phyloP scores from a whole-genome alignment of 2,329 filamentous ascomycete species.

The Hypoxylon sp. region DNA sequence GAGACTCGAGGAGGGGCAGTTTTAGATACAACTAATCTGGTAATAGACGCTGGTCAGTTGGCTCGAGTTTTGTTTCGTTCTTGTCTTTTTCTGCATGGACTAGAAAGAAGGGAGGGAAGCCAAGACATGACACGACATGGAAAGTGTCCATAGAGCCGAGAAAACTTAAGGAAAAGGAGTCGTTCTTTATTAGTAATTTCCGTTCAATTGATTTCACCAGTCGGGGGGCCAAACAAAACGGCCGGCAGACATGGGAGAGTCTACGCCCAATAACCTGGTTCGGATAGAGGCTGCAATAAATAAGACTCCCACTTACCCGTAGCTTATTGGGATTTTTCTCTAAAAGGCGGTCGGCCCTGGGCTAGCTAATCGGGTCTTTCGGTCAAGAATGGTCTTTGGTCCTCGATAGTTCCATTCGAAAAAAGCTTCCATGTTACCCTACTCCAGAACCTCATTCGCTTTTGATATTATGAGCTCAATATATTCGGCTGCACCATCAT shows the following conservation, averaged over 20 bases:
- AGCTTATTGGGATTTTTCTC: constrained; percentile 13
- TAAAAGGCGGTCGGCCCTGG: constrained; percentile 3
- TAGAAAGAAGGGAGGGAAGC: constrained; percentile 13
- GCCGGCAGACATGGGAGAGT: constrained; percentile 17
- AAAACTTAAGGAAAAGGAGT: constrained; percentile 14
- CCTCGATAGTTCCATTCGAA: constrained; percentile 26
- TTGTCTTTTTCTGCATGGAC: constrained; percentile 18
- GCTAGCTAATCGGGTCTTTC: constrained; percentile 20
- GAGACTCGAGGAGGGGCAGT: constrained; percentile 27
- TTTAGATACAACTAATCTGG: constrained; percentile 7
- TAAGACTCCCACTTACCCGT: constrained; percentile 36
- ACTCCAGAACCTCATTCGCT: constrained; percentile 24
- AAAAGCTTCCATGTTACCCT: constrained; percentile 26
- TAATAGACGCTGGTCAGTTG: constrained; percentile 17
- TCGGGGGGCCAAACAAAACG: constrained; percentile 24
- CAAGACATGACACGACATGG: background rate
- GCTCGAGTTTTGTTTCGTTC: constrained; percentile 12
- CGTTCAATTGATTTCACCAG: constrained; percentile 25
- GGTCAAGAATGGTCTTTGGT: constrained; percentile 10
- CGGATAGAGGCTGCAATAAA: constrained; percentile 36
- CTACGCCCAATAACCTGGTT: constrained; percentile 37
- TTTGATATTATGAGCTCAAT: constrained; percentile 33
- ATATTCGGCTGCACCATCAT: constrained; percentile 34
- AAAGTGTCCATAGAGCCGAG: constrained; percentile 3
- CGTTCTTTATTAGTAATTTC: constrained; percentile 32